Conservation (phyloP, 2,329 filamentous ascomycete species). For the Cercospora canescens region DNA sequence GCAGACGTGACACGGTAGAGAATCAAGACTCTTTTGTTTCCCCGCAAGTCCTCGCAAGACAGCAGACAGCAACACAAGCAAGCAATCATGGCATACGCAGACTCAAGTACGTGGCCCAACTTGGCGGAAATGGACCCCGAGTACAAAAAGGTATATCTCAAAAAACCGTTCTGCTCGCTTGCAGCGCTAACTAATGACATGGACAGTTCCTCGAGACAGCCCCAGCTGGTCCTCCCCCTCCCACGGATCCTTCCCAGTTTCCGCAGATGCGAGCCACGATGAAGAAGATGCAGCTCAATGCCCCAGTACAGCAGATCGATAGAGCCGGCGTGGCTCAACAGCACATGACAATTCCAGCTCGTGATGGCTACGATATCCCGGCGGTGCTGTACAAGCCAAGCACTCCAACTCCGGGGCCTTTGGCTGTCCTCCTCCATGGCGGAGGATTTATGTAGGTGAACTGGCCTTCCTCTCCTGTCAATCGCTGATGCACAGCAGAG, state of each 20-base stretch:
- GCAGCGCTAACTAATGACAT: neutral
- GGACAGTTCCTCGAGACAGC: slow-evolving; percentile 5
- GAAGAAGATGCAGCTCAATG: slow-evolving; percentile 2
- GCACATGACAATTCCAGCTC: no score
- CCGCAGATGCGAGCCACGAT: neutral
- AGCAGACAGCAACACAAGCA: no score
- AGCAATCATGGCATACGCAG: neutral
- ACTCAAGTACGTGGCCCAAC: slow-evolving; percentile 6
- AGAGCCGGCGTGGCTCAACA: slow-evolving; percentile 3
- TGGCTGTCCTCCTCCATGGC: slow-evolving; percentile 45
- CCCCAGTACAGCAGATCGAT: neutral
- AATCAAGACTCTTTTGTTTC: no score
- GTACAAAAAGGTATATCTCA: slow-evolving; percentile 1
- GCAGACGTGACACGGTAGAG: no score
- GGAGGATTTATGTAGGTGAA: slow-evolving; percentile 32
- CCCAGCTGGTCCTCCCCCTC: neutral
- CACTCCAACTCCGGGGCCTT: slow-evolving; percentile 17
- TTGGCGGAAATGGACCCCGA: slow-evolving; percentile 9
- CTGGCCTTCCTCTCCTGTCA: neutral
- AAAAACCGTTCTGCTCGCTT: neutral
- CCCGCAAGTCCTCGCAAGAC: no score
- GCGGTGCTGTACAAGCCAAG: slow-evolving; percentile 8
- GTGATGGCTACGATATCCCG: slow-evolving; percentile 6
- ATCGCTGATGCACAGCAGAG: neutral
- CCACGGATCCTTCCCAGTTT: slow-evolving; percentile 6